Conservation (phyloP, 495 filamentous ascomycete species). For the Xylaria longipes region DNA sequence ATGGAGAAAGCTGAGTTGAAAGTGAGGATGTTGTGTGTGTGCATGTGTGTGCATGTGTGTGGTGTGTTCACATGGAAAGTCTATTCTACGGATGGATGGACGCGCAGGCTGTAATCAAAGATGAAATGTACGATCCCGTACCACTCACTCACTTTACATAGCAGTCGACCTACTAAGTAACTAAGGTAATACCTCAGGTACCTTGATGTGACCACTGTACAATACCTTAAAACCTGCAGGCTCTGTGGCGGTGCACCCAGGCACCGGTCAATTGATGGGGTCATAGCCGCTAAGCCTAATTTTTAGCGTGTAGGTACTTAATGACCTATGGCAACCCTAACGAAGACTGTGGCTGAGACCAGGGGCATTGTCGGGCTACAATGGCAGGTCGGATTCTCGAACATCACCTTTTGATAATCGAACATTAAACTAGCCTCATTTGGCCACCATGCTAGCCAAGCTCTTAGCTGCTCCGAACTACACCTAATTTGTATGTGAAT, state of each 20-base stretch:
- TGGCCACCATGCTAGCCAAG: no score
- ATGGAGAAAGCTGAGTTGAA: not conserved
- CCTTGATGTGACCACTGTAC: not conserved
- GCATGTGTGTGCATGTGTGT: not conserved
- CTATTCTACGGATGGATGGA: not conserved
- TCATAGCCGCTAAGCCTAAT: no score
- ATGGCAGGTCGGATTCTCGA: no score
- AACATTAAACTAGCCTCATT: no score
- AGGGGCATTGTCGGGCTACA: not conserved
- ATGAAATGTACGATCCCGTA: not conserved
- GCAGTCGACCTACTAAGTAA: not conserved
- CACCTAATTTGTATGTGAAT: no score
- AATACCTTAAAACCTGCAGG: conserved; percentile 6
- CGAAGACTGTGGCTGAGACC: not conserved
- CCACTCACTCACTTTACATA: not conserved
- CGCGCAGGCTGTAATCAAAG: not conserved
- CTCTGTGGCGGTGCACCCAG: conserved; percentile 11
- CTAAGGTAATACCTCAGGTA: not conserved
- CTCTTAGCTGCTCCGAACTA: no score
- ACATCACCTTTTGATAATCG: no score
- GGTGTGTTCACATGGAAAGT: conserved; percentile 3
- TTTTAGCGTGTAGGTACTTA: no score
- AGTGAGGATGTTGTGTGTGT: no score
- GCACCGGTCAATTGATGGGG: not conserved
- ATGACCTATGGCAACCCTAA: not conserved